phyloP scores from a whole-genome alignment of 202 grass and related monocot species.

The Bolboschoenoplectus hybrid region DNA sequence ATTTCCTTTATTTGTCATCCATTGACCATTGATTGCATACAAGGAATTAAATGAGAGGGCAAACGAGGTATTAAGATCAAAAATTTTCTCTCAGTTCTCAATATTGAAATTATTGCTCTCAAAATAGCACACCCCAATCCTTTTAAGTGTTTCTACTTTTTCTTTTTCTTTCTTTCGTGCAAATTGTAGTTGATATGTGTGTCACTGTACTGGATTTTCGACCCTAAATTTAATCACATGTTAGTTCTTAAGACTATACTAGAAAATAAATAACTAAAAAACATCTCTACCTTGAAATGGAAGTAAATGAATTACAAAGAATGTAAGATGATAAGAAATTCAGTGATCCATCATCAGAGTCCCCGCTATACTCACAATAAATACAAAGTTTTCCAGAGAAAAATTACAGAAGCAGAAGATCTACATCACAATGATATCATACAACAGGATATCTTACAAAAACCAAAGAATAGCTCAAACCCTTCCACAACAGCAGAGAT shows the following conservation, averaged over 20 bases:
- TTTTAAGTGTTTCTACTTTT: not conserved
- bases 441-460: slow-evolving; percentile 42
- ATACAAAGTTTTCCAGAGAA: slow-evolving; percentile 35
- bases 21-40: too few relatives aligned
- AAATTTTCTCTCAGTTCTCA: too few relatives aligned
- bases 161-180: not conserved
- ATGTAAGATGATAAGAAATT: slow-evolving; percentile 13
- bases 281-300: not conserved
- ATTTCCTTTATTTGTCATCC: too few relatives aligned
- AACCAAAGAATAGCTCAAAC: slow-evolving; percentile 41
- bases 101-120: too few relatives aligned
- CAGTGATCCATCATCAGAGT: slow-evolving; percentile 6
- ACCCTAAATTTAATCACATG: not conserved
- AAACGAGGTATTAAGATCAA: too few relatives aligned
- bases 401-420: slow-evolving; percentile 11
- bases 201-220: not conserved
- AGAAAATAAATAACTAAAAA: slow-evolving; percentile 1
- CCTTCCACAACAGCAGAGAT: slow-evolving; percentile 11
- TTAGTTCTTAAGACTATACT: not conserved
- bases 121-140: not conserved
- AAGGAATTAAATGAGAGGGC: too few relatives aligned
- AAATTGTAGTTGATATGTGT: not conserved
- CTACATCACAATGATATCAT: slow-evolving; percentile 38
- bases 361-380: slow-evolving; percentile 29
- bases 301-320: slow-evolving; percentile 11